A percentile compares a stretch with the other conserved stretches of the same genome.
These are phyloP conservation scores for Ustilago hordei DNA, from an alignment of 1,284 basidiomycete species.

Conservation along the genomic window DNA sequence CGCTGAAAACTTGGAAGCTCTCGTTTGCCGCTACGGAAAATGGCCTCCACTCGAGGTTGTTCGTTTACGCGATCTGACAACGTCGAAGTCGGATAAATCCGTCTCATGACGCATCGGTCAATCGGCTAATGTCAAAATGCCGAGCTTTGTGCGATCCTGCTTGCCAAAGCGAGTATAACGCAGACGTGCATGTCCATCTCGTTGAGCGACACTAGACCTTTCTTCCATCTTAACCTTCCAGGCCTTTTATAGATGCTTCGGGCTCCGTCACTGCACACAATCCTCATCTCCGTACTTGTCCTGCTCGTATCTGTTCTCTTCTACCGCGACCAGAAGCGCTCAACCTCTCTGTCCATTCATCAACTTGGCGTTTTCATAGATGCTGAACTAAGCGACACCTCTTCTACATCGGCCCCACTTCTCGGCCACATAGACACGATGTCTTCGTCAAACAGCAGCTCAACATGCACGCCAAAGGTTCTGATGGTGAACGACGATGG, in stretches of 20 bases:
- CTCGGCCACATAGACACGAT: background rate
- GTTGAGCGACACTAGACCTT: background rate
- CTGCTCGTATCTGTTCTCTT: constrained; percentile 32
- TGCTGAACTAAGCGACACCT: constrained; percentile 34
- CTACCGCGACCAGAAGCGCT: constrained; percentile 19
- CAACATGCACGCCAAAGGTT: constrained; percentile 32
- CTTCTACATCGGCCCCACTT: background rate
- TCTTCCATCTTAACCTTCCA: background rate
- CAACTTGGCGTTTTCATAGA: constrained; percentile 22
- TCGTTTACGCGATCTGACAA: background rate
- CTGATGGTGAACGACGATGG: constrained; percentile 68
- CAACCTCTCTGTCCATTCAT: background rate
- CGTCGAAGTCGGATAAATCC: background rate
- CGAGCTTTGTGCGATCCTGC: constrained; percentile 4
- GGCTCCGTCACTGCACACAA: constrained; percentile 22
- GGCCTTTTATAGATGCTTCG: constrained; percentile 20
- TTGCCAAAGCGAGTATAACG: constrained; percentile 2
- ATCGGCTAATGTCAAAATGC: background rate
- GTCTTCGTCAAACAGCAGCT: constrained; percentile 5
- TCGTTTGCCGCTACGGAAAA: background rate
- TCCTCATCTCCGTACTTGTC: constrained; percentile 32
- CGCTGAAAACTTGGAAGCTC: background rate
- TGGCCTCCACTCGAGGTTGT: background rate
- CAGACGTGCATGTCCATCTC: background rate
- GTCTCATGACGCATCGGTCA: background rate